Evolutionary conservation across 495 filamentous ascomycete species (phyloP).

Genomic region (Talaromyces stipitatus): DNA sequence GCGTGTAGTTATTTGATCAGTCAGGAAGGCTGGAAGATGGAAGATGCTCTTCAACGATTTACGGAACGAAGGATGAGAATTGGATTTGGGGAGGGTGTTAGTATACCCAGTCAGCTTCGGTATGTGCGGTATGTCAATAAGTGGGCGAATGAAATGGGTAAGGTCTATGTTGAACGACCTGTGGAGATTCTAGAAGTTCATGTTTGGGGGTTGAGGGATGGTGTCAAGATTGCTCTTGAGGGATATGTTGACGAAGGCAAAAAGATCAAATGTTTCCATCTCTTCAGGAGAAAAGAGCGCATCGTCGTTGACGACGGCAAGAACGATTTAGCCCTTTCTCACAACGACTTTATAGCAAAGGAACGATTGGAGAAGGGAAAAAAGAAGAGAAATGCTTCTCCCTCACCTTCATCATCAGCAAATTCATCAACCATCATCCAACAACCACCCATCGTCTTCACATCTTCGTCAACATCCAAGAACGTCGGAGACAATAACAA

Average conservation of each 20-base stretch:
- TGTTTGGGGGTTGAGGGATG: constrained; percentile 80
- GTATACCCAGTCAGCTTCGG: constrained; percentile 82
- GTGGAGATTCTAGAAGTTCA: constrained; percentile 86
- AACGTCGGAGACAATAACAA: neutral
- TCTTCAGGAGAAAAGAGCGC: constrained; percentile 66
- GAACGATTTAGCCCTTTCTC: neutral
- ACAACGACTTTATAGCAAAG: neutral
- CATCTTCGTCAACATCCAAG: neutral
- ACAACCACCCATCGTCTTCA: neutral
- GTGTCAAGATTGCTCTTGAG: constrained; percentile 80
- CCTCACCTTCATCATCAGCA: neutral
- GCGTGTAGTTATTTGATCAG: constrained; percentile 82
- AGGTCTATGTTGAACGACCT: constrained; percentile 73
- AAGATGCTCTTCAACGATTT: constrained; percentile 74
- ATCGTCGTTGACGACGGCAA: constrained; percentile 53
- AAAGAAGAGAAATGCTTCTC: neutral
- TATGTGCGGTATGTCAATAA: constrained; percentile 87
- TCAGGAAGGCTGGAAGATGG: constrained; percentile 76
- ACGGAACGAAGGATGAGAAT: constrained; percentile 83
- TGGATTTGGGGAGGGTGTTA: constrained; percentile 83
- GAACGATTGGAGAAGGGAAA: neutral
- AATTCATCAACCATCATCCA: neutral
- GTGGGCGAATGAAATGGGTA: constrained; percentile 64
- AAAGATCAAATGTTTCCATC: constrained; percentile 76
- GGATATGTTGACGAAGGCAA: constrained; percentile 83